Evolutionary conservation across 2,329 filamentous ascomycete species (phyloP), one percentile per base, ranked within the genome.

Genomic region (Clarireedia sp.): DNA sequence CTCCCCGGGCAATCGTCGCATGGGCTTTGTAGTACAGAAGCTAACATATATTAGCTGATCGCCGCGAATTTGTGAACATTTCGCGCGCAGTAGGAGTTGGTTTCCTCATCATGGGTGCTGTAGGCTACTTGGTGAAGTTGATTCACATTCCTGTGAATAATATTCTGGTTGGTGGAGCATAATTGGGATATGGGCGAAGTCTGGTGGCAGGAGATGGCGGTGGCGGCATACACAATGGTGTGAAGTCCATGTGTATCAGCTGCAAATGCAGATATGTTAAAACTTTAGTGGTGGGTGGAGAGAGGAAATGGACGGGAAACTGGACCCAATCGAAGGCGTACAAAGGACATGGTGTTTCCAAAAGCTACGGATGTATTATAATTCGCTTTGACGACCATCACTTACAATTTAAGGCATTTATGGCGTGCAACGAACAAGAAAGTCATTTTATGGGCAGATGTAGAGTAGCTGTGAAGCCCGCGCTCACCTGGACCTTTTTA

Each of bases 111-210:
- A 78, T 78, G 76, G 76, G 75, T 47, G 73, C 75, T 54, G 76
- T 78, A 57, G 75, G 75, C 61, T 78, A 77, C 66, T 64, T 77
- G 46, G 74, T 78, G 64, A 78, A 78, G 69, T 73, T 78, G 54
- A 71, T 71, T 70, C 75, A 78, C 65, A 78, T 78, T 57, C 75
- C 75, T 46, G 72, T 78, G 59, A 78, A 78, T 69, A 78, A 78
- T 67, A 78, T 78, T 60, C 70, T 78, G 57, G 75, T 78, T 26
- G 68, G 68, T 46, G 66, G 68, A 33, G 67, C 67, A 63, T 69
- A 64, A 71, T 73, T 37, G 29, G 19, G 16, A 7, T 19, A 24
- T 16, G 17, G 49, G 29, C 10, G 29, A 33, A 33, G 12, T 33
- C 12, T 12, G 29, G 29, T 10, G 29, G 29, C n/a, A n/a, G 10